These are phyloP conservation scores for Magnolia changhungtana DNA, from an alignment of 164 flowering plant genomes.

Conservation along the genomic window DNA sequence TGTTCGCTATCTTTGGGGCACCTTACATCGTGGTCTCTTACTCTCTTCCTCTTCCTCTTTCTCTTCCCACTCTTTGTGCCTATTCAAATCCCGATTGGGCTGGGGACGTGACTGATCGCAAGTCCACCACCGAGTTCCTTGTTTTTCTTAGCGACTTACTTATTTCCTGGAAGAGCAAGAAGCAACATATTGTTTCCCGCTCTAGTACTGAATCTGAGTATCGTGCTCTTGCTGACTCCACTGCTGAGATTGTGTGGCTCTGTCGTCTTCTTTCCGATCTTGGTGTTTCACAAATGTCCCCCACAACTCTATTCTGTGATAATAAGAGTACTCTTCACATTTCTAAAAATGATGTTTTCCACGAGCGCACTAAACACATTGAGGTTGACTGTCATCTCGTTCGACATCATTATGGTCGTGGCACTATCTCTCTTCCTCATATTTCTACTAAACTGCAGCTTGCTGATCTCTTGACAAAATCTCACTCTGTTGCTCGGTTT, in stretches of 20 bases:
- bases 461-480: too few species aligned
- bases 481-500: too few species aligned
- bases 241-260: too few species aligned
- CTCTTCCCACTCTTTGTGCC: background rate
- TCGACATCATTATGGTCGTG: too few species aligned
- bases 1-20: background rate
- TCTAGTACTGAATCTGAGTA: background rate
- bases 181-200: background rate
- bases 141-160: conserved; percentile 2
- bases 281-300: background rate
- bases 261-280: too few species aligned
- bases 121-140: background rate
- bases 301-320: background rate
- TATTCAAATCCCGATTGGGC: conserved; percentile 3
- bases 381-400: too few species aligned
- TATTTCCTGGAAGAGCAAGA: background rate
- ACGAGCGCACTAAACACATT: too few species aligned
- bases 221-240: too few species aligned
- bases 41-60: background rate
- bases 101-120: conserved; percentile 2
- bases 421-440: too few species aligned
- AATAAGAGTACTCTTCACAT: background rate
- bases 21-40: background rate
- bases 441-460: too few species aligned
- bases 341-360: background rate